A percentile compares a stretch with the other conserved stretches of the same genome.
Evolutionary conservation across 306 rosid genomes (phyloP).

Genomic region (Ziziphus jujuba): DNA sequence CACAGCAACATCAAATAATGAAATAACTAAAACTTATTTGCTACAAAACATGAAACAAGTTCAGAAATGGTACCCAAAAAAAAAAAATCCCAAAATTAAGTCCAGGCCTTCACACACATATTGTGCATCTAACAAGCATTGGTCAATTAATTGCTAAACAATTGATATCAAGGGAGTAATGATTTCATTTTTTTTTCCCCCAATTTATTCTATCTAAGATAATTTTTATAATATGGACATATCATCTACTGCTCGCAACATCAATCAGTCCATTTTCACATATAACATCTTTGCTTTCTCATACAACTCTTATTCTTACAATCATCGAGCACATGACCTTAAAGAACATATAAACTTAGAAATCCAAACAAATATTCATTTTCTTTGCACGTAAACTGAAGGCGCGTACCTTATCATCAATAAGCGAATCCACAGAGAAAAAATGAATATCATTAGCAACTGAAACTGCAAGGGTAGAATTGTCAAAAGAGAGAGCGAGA

Average conservation of each 20-base stretch:
- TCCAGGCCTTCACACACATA: neutral
- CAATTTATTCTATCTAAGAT: too few species aligned
- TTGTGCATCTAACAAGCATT: neutral
- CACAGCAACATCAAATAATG: conserved; percentile 20
- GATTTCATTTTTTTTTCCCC: too few species aligned
- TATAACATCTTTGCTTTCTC: too few species aligned
- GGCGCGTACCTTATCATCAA: conserved; percentile 40
- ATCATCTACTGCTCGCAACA: too few species aligned
- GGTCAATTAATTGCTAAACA: too few species aligned
- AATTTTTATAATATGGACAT: too few species aligned
- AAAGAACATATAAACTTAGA: too few species aligned
- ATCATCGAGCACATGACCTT: too few species aligned
- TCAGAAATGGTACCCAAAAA: neutral
- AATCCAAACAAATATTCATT: too few species aligned
- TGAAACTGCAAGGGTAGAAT: conserved; percentile 59
- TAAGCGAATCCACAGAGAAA: conserved; percentile 49
- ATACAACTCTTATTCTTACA: too few species aligned
- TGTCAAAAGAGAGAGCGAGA: conserved; percentile 65
- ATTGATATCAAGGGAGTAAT: too few species aligned
- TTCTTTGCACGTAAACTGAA: neutral
- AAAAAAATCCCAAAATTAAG: neutral
- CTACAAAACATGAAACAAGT: neutral
- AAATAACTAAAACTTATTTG: neutral
- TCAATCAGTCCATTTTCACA: too few species aligned
- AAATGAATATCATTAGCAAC: conserved; percentile 42